phyloP scores from a whole-genome alignment of 352 stramenopile genomes.

The Phytophthora meadii region DNA sequence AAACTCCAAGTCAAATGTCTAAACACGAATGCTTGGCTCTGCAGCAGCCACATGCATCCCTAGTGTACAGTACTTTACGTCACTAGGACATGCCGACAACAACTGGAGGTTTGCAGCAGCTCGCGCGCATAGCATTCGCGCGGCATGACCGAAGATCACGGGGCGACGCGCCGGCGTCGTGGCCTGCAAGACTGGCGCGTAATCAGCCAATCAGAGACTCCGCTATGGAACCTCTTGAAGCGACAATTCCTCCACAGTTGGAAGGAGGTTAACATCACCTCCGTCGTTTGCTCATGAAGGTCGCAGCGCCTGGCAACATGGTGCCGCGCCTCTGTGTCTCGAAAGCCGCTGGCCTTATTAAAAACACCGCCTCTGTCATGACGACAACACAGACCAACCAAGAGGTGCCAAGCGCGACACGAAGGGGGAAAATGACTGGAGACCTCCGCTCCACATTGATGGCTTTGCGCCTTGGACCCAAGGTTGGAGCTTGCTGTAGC shows the following conservation, averaged over 20 bases:
- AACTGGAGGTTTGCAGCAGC: conserved; percentile 7
- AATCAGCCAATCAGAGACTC: conserved; percentile 21
- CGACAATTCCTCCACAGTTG: background rate
- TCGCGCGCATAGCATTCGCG: conserved; percentile 10
- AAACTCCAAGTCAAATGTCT: conserved; percentile 3
- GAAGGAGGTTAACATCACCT: too few relatives aligned
- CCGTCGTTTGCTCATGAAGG: conserved; percentile 14
- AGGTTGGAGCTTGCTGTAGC: background rate
- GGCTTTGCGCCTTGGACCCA: conserved; percentile 3
- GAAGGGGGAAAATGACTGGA: conserved; percentile 12
- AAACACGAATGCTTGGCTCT: background rate
- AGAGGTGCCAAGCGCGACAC: conserved; percentile 4
- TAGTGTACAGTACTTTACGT: too few relatives aligned
- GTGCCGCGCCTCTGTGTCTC: conserved; percentile 10
- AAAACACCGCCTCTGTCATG: conserved; percentile 18
- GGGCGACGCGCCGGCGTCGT: conserved; percentile 27
- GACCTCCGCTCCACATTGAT: conserved; percentile 9
- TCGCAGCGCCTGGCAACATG: conserved; percentile 3
- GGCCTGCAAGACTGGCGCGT: conserved; percentile 7
- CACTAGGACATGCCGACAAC: background rate
- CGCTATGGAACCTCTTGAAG: conserved; percentile 9
- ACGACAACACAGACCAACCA: background rate
- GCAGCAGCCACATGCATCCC: too few relatives aligned
- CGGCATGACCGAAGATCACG: conserved; percentile 9
- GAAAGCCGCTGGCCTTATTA: conserved; percentile 2